Evolutionary conservation across 805 yeast species (phyloP).

Genomic region (Yarrowia phangngaensis): DNA sequence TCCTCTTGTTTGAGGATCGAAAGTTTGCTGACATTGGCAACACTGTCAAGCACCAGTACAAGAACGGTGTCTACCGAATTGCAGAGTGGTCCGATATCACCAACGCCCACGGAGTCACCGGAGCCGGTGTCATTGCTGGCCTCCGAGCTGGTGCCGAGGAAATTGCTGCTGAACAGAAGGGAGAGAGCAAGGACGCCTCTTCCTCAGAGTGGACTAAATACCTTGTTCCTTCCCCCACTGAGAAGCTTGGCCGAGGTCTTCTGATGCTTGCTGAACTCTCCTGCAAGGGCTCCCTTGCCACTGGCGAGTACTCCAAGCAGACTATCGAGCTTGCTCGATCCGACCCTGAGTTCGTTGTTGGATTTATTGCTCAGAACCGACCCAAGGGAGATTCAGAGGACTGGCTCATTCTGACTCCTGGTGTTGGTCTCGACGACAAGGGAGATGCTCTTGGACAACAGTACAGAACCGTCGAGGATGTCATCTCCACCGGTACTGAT

Average conservation of each 20-base stretch:
- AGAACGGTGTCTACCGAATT: slow-evolving; percentile 83
- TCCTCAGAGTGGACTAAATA: slow-evolving; percentile 4
- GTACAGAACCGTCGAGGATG: slow-evolving; percentile 87
- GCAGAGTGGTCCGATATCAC: slow-evolving; percentile 96
- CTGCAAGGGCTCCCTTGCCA: slow-evolving; percentile 88
- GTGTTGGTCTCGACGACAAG: slow-evolving; percentile 95
- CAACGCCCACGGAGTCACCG: slow-evolving; percentile 96
- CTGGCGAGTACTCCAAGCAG: slow-evolving; percentile 80
- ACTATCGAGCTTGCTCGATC: slow-evolving; percentile 87
- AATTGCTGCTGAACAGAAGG: slow-evolving; percentile 51
- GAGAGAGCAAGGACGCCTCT: slow-evolving; percentile 1
- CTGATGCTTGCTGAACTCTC: slow-evolving; percentile 94
- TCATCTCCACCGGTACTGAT: slow-evolving; percentile 81
- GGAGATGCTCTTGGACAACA: slow-evolving; percentile 97
- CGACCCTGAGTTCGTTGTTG: slow-evolving; percentile 87
- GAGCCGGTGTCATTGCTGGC: slow-evolving; percentile 88
- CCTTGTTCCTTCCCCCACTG: slow-evolving; percentile 14
- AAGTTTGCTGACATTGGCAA: slow-evolving; percentile 98
- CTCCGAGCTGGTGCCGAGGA: slow-evolving; percentile 70
- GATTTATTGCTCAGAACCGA: slow-evolving; percentile 89
- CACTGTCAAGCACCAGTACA: slow-evolving; percentile 90
- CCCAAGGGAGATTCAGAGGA: slow-evolving; percentile 78
- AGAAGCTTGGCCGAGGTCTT: slow-evolving; percentile 55
- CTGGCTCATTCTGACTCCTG: slow-evolving; percentile 97
- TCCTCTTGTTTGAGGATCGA: slow-evolving; percentile 92